Base-by-base conservation (phyloP, 2,329 filamentous ascomycete genomes). In the Ustilaginoidea virens region DNA sequence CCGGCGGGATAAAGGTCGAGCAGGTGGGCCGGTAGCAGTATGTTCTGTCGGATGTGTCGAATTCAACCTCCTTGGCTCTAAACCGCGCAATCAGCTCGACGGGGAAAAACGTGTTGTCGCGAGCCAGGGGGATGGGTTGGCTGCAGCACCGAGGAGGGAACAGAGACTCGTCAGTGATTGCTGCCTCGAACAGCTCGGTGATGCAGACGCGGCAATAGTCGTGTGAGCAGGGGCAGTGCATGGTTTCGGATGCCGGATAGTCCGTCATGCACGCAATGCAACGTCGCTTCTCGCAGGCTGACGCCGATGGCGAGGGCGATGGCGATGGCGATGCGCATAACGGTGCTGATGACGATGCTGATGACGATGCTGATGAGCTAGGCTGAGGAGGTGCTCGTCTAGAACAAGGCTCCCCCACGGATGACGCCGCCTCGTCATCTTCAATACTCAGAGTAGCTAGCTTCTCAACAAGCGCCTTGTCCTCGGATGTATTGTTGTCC, bases 61-160 rank as follows among this genome's bases (percentile, higher is more conserved):
- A 54, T 40, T 75, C 69, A 2, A 60, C 13, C 18, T 56, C 51
- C 40, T 66, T 73, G 2, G 41, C 42, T 7, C 46, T 39, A 35
- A 61, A 69, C 7, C 43, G 22, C 0, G 41, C 35, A 0, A 55
- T 32, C 0, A 66, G 25, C 2, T 53, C 31, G 0, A 36, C 5
- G 0, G 48, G 39, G 0, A 74, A 46, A 26, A 61, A 51, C 2
- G 38, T 22, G 0, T 41, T 43, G 17, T 50, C 51, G 0, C 35
- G 28, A 1, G 45, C 41, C 1, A 63, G 27, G 0, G 54, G 42
- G 5, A 74, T 61, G 0, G 42, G 32, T 16, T 56, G 37, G 0
- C 39, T 33, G 39, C 68, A 73, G 45, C 69, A 74, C 2, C 54
- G 52, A 0, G 69, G 66, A 0, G 69, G 69, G 32, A 69, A 74